Conservation (phyloP, 2,329 filamentous ascomycete genomes). For the Clarireedia homoeocarpa region DNA sequence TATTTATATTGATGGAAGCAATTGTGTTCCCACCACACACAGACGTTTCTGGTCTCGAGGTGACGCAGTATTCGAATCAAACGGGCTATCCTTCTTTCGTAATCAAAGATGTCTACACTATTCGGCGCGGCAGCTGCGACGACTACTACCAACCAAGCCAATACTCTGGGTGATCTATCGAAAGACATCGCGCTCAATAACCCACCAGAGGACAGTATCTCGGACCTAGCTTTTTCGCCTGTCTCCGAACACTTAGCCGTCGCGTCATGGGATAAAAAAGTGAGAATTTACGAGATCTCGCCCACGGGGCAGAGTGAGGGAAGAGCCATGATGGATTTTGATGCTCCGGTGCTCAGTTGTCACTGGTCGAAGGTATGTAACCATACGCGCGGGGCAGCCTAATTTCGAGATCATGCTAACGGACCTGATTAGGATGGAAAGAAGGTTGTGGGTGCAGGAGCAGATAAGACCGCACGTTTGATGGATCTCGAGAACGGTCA, state of each 20-base stretch:
- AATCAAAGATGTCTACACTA: slow-evolving; percentile 50
- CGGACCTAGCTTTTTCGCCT: slow-evolving; percentile 76
- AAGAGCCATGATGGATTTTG: slow-evolving; percentile 79
- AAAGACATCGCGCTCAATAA: slow-evolving; percentile 74
- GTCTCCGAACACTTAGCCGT: slow-evolving; percentile 77
- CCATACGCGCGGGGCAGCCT: not conserved
- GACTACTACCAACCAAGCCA: slow-evolving; percentile 40
- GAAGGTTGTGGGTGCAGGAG: slow-evolving; percentile 79
- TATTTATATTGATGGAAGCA: slow-evolving; percentile 6
- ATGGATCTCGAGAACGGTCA: slow-evolving; percentile 69
- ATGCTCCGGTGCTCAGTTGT: slow-evolving; percentile 73
- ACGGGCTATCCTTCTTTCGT: not conserved
- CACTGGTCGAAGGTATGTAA: slow-evolving; percentile 80
- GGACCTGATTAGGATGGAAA: slow-evolving; percentile 63
- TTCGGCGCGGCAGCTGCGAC: slow-evolving; percentile 47
- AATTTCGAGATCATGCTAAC: slow-evolving; percentile 1
- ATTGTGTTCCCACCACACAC: slow-evolving; percentile 1
- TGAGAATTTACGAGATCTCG: slow-evolving; percentile 91
- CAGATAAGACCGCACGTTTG: slow-evolving; percentile 84
- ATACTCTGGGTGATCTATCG: slow-evolving; percentile 82
- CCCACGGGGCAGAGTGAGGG: slow-evolving; percentile 70
- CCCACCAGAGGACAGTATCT: slow-evolving; percentile 83
- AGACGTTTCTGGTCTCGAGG: not conserved
- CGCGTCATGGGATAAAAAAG: slow-evolving; percentile 95
- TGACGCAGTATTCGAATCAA: not conserved